Evolutionary conservation across 495 filamentous ascomycete species (phyloP).

Genomic region (Penicillium alfredii): DNA sequence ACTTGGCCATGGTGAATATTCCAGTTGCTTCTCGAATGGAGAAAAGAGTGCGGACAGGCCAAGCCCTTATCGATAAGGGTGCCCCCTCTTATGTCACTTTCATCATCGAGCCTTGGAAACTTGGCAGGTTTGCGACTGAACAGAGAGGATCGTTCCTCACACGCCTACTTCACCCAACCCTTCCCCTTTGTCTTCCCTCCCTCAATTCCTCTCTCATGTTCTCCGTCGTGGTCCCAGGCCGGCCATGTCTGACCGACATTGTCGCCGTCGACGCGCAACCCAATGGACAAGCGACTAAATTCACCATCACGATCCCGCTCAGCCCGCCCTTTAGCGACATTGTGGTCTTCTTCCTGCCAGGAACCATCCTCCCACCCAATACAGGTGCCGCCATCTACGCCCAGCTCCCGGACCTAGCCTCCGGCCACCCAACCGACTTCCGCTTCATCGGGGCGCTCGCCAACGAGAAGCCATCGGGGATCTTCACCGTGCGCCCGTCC

Average conservation of each 20-base stretch:
- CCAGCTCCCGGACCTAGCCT: constrained; percentile 49
- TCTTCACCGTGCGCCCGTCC: constrained; percentile 67
- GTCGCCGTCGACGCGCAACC: constrained; percentile 44
- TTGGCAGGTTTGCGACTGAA: no score
- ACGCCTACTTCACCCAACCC: not conserved
- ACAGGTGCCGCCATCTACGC: constrained; percentile 88
- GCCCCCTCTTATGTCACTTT: constrained; percentile 25
- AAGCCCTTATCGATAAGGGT: constrained; percentile 33
- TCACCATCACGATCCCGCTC: constrained; percentile 56
- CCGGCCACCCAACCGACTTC: constrained; percentile 48
- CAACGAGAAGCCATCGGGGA: constrained; percentile 79
- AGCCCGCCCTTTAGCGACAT: constrained; percentile 67
- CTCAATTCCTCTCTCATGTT: constrained; percentile 34
- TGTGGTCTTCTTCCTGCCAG: constrained; percentile 85
- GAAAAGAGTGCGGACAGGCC: constrained; percentile 1
- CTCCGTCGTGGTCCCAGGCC: constrained; percentile 51
- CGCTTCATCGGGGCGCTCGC: constrained; percentile 82
- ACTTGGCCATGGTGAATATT: constrained; percentile 35
- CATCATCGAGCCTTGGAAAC: constrained; percentile 14
- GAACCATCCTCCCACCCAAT: constrained; percentile 61
- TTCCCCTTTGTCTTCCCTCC: not conserved
- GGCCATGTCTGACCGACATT: constrained; percentile 58
- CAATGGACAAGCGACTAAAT: constrained; percentile 55
- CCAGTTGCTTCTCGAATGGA: not conserved
- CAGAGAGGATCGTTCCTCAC: no score